Base-by-base conservation (phyloP, 2,329 filamentous ascomycete genomes). In the Cladophialophora psammophila region DNA sequence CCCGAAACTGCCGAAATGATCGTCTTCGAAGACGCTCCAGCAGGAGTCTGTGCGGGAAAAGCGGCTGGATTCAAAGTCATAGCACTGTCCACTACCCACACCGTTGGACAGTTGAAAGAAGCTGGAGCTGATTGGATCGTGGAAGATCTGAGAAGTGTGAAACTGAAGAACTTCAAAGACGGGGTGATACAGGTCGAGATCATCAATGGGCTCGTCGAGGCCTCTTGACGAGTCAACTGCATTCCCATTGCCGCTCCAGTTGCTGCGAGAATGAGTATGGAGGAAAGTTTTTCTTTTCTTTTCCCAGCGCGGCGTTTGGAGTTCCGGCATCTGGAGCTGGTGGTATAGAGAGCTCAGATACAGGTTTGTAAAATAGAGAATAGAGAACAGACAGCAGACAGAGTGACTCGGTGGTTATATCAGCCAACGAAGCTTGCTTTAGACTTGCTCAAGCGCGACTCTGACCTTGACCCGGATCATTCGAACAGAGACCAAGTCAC, bases 91-190 rank as follows among this genome's bases (percentile, higher is more conserved):
- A 97, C 93, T 62, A 96, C 92, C 75, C 94, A 97, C 80, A 88
- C 86, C 32, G 82, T 90, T 54, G 87, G 88, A 73, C 87, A 94
- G 80, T 85, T 96, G 58, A 80, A 84, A 68, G 87, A 85, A 55
- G 92, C 93, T 4, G 90, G 87, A n/a, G 92, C 94, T 53, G 93
- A 97, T 81, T 96, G 91, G 89, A 88, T 97, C 60, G 90, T 97
- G 65, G 83, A 84, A 78, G 92, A 97, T 79, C 83, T 97, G 80
- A 83, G 85, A 65, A 93, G 91, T 71, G 87, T 96, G 69, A 87
- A 80, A 72, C 81, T 96, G 63, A 80, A 81, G 73, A 32, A 34
- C 32, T 68, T 69, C 48, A 55, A 61, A 32, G 50, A 70, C n/a
- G 67, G 63, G 5, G 63, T 58, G 15, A 58, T 65, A 61, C 60